Evolutionary conservation across 2,329 filamentous ascomycete species (phyloP), one percentile per base, ranked within the genome.

Genomic region (Oidium heveae): DNA sequence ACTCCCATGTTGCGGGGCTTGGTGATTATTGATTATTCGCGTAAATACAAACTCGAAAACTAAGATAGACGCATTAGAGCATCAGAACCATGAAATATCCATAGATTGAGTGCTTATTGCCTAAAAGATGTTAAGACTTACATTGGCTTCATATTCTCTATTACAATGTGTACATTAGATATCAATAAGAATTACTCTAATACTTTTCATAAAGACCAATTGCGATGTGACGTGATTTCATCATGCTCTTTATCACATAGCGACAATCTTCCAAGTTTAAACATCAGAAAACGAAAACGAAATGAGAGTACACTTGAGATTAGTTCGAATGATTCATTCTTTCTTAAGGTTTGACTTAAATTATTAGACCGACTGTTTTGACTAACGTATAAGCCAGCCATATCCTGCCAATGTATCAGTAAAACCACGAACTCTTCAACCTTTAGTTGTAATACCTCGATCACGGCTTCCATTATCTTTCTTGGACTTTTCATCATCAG

Each of bases 371-470:
- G 16, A 18, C 54, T 52, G 36, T 57, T 56, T 56, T 58, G n/a
- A 53, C 6, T 33, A 46, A 56, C 53, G 52, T 22, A 2, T 13
- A 24, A 22, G 34, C 4, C 34, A 81, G 77, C 72, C 76, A 43
- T 70, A 79, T 61, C 77, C 76, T 10, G 69, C 71, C 13, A 18
- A 46, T 16, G 66, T 75, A 49, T 69, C 72, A 36, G 61, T 71
- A 24, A 74, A 73, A 60, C 74, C 77, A 52, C 72, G 73, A 56
- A 71, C 70, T 24, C 67, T 82, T 53, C 72, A 76, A 52, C 77
- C 77, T 2, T 64, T 82, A 53, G 76, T 81, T 71, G 68, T 84
- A 28, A 66, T 84, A 4, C 73, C 76, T 32, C 75, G 81, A 59
- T 71, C 79, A 59, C 68, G 73, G 57, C 69, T 84, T 5, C 69